These are phyloP conservation scores for Penicillium herquei DNA, from an alignment of 495 filamentous ascomycete genomes.

Conservation along the genomic window DNA sequence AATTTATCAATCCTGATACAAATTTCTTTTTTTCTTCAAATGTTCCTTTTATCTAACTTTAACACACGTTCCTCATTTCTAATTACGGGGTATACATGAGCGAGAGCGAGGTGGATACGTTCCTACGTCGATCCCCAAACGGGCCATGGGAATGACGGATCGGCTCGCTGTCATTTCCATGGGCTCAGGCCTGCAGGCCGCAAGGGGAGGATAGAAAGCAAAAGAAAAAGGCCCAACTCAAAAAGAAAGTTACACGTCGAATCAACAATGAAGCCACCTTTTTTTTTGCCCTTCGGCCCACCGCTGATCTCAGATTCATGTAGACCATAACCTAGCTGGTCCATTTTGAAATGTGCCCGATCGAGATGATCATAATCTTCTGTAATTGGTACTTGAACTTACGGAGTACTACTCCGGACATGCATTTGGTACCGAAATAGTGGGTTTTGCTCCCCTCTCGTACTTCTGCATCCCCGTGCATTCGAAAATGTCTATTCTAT, in stretches of 20 bases:
- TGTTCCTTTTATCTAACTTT: not conserved
- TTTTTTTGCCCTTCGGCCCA: not conserved
- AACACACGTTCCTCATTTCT: not conserved
- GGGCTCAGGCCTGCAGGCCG: constrained; percentile 10
- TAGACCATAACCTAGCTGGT: constrained; percentile 3
- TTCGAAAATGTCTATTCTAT: not conserved
- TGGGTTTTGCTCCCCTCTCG: too few species aligned
- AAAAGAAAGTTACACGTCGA: constrained; percentile 11
- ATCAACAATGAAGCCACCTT: constrained; percentile 4
- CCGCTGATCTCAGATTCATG: constrained; percentile 11
- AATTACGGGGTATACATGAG: not conserved
- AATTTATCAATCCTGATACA: too few species aligned
- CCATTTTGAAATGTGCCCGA: constrained; percentile 9
- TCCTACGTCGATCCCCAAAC: constrained; percentile 24
- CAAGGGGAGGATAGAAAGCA: constrained; percentile 11
- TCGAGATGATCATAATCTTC: not conserved
- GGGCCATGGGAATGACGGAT: constrained; percentile 15
- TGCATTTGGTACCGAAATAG: too few species aligned
- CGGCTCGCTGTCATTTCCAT: constrained; percentile 19
- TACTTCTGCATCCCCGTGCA: not conserved
- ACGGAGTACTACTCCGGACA: too few species aligned
- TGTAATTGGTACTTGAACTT: not conserved
- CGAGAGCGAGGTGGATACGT: not conserved
- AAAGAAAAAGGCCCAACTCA: not conserved
- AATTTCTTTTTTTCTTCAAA: not conserved